Evolutionary conservation across 2,329 filamentous ascomycete species (phyloP), one percentile per base, ranked within the genome.

Genomic region (Capronia coronata): DNA sequence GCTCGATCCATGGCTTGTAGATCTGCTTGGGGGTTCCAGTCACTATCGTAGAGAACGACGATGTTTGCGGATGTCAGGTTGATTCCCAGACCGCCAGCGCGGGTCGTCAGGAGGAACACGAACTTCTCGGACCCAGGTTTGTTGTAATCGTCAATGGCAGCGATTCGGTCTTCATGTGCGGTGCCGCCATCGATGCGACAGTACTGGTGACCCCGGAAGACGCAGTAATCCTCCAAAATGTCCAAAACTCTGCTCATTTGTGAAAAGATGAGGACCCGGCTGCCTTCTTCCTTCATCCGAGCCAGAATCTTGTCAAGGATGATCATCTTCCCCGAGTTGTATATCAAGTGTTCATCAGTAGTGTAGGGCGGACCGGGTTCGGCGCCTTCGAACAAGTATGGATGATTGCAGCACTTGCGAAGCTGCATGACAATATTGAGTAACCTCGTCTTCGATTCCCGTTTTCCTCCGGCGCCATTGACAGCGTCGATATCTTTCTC

Each of bases 381-480:
- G 8, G 93, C 93, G 47, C 93, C 93, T 65, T 98, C 93, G 60
- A 98, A 98, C 1, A 98, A 80, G 62, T 98, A 98, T 0, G 93
- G 93, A 64, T 98, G 93, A 62, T 98, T 98, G 68, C 93, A 98
- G 71, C 93, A 98, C 70, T 98, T 98, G 62, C 93, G 85, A 57
- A 98, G 79, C 69, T 98, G 93, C 93, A 98, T 98, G 61, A 98
- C 93, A 64, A 98, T 98, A 70, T 98, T 98, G 57, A 98, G 77
- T 18, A 98, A 78, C 57, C 93, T 83, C 1, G 93, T 98, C 73
- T 98, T 98, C 25, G 91, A 97, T 70, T 98, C 93, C 52, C 90
- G 86, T 71, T 96, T 98, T 43, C 93, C 93, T 56, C 86, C 88
- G 23, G 91, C 93, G 54, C 93, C 93, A 60, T 98, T 98, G 62